Conservation (phyloP, 2,329 filamentous ascomycete species). For the Ophiostoma fasciatum region DNA sequence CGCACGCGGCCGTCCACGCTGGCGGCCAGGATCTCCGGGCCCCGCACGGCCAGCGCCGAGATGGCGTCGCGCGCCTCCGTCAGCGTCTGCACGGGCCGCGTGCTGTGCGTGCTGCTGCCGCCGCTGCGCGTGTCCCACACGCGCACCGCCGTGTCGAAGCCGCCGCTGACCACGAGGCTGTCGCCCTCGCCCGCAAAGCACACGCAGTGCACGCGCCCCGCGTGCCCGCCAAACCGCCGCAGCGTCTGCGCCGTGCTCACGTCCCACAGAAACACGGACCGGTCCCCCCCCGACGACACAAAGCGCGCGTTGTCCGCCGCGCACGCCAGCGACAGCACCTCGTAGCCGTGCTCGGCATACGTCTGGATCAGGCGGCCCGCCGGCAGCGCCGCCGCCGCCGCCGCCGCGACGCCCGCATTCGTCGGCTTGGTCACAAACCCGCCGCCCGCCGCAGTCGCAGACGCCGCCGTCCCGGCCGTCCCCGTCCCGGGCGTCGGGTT, state of each 20-base stretch:
- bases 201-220: slow-evolving; percentile 61
- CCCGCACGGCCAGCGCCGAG: slow-evolving; percentile 31
- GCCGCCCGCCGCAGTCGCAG: slow-evolving; percentile 1
- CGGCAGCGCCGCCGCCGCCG: slow-evolving; percentile 19
- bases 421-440: slow-evolving; percentile 8
- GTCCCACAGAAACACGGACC: slow-evolving; percentile 88
- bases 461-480: background rate
- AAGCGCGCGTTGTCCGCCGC: slow-evolving; percentile 68
- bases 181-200: slow-evolving; percentile 66
- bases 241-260: slow-evolving; percentile 66
- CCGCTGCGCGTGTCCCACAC: slow-evolving; percentile 55
- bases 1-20: slow-evolving; percentile 77
- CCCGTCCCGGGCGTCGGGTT: slow-evolving; percentile 47
- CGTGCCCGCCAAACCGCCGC: slow-evolving; percentile 58
- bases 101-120: slow-evolving; percentile 17
- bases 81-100: slow-evolving; percentile 56
- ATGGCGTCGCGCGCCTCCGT: slow-evolving; percentile 60
- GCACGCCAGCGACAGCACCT: slow-evolving; percentile 70
- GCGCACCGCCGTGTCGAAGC: slow-evolving; percentile 61
- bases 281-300: slow-evolving; percentile 77
- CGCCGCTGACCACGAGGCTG: slow-evolving; percentile 54
- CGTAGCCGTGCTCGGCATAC: slow-evolving; percentile 83
- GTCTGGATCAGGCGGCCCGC: slow-evolving; percentile 61
- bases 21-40: slow-evolving; percentile 50
- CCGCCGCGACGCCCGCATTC: slow-evolving; percentile 19